A percentile compares a stretch with the other conserved stretches of the same genome.
phyloP scores from a whole-genome alignment of 2,329 filamentous ascomycete genomes.

The Leptographium radiaticola region DNA sequence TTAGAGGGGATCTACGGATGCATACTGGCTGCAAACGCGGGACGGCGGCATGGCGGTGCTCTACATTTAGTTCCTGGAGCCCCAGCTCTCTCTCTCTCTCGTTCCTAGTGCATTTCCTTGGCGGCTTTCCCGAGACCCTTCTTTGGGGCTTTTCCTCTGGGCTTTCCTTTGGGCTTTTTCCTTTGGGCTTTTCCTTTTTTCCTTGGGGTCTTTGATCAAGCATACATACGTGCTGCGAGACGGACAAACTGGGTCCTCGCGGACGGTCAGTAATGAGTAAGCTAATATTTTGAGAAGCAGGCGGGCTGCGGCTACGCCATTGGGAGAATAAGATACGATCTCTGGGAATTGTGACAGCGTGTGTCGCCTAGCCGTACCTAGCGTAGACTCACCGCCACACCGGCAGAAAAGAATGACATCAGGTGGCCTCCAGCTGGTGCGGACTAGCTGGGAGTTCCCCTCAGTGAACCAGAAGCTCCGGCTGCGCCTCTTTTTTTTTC shows the following conservation, averaged over 20 bases:
- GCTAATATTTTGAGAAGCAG: not conserved
- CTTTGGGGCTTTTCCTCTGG: no score
- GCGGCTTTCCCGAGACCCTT: no score
- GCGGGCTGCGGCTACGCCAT: not conserved
- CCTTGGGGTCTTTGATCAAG: not conserved
- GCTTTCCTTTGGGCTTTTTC: no score
- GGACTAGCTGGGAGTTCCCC: not conserved
- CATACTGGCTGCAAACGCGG: no score
- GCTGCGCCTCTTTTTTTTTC: conserved; percentile 5
- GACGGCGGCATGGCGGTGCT: no score
- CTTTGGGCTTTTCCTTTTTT: not conserved
- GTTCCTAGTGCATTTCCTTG: no score
- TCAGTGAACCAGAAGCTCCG: not conserved
- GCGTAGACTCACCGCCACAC: not conserved
- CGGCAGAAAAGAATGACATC: not conserved
- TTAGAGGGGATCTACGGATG: no score
- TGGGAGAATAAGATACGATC: not conserved
- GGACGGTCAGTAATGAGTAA: not conserved
- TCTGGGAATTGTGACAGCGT: not conserved
- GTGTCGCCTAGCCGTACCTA: not conserved
- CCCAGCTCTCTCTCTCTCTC: no score
- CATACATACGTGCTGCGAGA: not conserved
- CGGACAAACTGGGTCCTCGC: not conserved
- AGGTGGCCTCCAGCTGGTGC: not conserved
- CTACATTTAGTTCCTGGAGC: no score